Conservation (phyloP, 768 basidiomycete genomes). For the Pleurotus cornucopiae region DNA sequence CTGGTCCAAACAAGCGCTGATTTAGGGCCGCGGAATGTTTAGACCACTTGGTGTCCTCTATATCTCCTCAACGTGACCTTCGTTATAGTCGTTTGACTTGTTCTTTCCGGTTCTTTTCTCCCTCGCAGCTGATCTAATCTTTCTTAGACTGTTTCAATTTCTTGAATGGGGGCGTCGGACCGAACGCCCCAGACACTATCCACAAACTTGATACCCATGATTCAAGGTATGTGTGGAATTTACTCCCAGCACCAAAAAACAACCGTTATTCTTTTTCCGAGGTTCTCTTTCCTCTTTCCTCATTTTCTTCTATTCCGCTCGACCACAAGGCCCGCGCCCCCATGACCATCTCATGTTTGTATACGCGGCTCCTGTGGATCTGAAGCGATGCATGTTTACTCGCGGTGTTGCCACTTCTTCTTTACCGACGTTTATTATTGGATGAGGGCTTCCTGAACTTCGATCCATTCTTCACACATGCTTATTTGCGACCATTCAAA, state of each 20-base stretch:
- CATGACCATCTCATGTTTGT: neutral
- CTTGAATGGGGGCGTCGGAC: neutral
- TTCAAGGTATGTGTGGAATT: neutral
- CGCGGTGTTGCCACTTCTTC: neutral
- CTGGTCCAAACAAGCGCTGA: neutral
- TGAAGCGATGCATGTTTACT: neutral
- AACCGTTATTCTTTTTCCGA: neutral
- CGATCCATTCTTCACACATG: constrained; percentile 3
- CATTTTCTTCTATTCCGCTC: neutral
- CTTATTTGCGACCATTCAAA: constrained; percentile 6
- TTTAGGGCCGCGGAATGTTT: neutral
- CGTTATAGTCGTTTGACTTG: neutral
- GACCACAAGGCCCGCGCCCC: neutral
- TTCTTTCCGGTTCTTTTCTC: neutral
- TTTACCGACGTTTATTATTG: neutral
- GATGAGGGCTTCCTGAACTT: neutral
- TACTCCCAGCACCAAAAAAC: neutral
- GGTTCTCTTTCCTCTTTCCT: neutral
- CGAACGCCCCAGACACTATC: neutral
- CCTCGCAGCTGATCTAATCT: neutral
- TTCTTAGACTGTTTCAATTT: neutral
- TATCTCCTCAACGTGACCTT: neutral
- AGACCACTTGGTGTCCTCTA: neutral
- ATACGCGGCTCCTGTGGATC: no score
- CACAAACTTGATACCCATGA: neutral